Base-by-base conservation (phyloP, 352 stramenopile genomes). In the Globisporangium alternatum region DNA sequence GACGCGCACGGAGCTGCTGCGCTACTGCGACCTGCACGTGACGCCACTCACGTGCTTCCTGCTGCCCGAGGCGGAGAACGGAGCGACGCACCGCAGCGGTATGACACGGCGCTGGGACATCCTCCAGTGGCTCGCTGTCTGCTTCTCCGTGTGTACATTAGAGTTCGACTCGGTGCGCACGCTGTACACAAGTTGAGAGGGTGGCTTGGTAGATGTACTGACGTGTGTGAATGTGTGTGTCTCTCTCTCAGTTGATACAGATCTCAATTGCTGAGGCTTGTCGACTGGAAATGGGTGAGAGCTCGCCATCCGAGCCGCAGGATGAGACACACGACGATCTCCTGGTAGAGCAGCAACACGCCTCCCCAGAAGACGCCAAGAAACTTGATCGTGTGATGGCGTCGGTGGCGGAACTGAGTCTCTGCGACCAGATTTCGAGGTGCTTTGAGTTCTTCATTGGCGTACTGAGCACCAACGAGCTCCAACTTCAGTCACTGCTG, bases 141-240 rank as follows among this genome's bases (percentile, higher is more conserved):
- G 69, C 45, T 91, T 89, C 57, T 88, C 81, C 5, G 28, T 89
- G 17, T 91, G 81, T n/a, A 89, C 81, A 19, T 67, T 79, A 39
- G 67, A 80, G 0, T 41, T 65, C 5, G 41, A 21, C 22, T 60
- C 22, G 67, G 82, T 83, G 64, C 64, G 43, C 28, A 22, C 17
- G 3, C 12, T 15, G 4, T 58, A 2, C n/a, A 28, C 21, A 52
- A 1, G 8, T 12, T 56, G 39, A 35, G 19, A 43, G 7, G 45
- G 39, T 55, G 17, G 56, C 25, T 21, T 39, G n/a, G 44, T 43
- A 17, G 17, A 45, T 8, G 3, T 52, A 39, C 33, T 39, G 33
- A 39, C 10, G 33, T 8, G 33, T n/a, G 25, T 41, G 35, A 15
- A 41, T 28, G 25, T 28, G n/a, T 12, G 12, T 41, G 35, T 12